Evolutionary conservation across 495 filamentous ascomycete species (phyloP).

Genomic region (Chaetomidium leptoderma): DNA sequence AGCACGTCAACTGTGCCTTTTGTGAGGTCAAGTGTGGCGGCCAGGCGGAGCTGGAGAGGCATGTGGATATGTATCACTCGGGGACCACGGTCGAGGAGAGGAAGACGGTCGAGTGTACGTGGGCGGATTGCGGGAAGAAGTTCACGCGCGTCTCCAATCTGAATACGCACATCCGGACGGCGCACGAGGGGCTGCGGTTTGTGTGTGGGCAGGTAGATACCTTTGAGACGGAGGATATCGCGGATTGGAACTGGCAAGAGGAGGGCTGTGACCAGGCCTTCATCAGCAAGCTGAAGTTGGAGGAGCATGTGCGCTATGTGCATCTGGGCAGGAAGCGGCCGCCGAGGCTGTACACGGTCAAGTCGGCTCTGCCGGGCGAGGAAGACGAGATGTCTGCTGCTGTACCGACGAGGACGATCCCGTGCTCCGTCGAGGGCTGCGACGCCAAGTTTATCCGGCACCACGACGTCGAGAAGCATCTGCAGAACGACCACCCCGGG

Average conservation of each 20-base stretch:
- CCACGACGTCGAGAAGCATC: slow-evolving; percentile 64
- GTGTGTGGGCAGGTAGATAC: slow-evolving; percentile 65
- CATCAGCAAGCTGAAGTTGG: slow-evolving; percentile 64
- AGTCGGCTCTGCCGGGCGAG: slow-evolving; percentile 15
- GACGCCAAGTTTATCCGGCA: slow-evolving; percentile 58
- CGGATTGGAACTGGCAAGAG: slow-evolving; percentile 55
- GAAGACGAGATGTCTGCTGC: slow-evolving; percentile 32
- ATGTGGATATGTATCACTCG: slow-evolving; percentile 67
- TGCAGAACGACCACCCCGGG: slow-evolving; percentile 36
- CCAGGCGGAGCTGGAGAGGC: slow-evolving; percentile 58
- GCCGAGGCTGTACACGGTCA: slow-evolving; percentile 35
- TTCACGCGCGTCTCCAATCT: slow-evolving; percentile 79
- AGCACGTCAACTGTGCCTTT: slow-evolving; percentile 69
- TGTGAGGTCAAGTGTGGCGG: slow-evolving; percentile 63
- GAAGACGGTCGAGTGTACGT: slow-evolving; percentile 59
- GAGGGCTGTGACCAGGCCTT: slow-evolving; percentile 67
- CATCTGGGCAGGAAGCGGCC: slow-evolving; percentile 60
- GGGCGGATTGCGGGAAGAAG: slow-evolving; percentile 59
- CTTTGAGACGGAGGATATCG: slow-evolving; percentile 54
- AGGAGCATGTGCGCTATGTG: slow-evolving; percentile 72
- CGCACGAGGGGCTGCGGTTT: slow-evolving; percentile 67
- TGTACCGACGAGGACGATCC: slow-evolving; percentile 19
- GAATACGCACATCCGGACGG: slow-evolving; percentile 67
- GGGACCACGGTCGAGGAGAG: slow-evolving; percentile 57
- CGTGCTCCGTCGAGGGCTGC: slow-evolving; percentile 19